These are phyloP conservation scores for Hypericum androsaemum DNA, from an alignment of 345 rosid species.

Conservation along the genomic window DNA sequence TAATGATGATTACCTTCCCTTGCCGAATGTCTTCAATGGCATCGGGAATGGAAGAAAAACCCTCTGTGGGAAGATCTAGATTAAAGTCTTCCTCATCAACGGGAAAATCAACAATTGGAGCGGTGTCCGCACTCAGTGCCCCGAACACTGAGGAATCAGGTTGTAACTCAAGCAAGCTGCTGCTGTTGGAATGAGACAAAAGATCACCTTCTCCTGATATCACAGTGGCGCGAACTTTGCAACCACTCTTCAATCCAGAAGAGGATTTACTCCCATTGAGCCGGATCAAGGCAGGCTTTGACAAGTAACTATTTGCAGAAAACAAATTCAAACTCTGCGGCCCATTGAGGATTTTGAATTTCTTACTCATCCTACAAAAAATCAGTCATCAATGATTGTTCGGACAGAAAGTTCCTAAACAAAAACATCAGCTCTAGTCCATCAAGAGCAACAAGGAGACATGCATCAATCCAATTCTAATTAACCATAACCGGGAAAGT, in stretches of 20 bases:
- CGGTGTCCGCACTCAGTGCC: conserved; percentile 34
- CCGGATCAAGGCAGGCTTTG: conserved; percentile 1
- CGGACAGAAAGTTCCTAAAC: not conserved
- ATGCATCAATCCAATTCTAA: not conserved
- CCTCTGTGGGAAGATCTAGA: conserved; percentile 50
- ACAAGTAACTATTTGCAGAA: conserved; percentile 14
- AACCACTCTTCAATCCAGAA: conserved; percentile 19
- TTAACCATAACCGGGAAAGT: too few species aligned
- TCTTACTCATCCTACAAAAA: not conserved
- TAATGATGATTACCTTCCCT: conserved; percentile 42
- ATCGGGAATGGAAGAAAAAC: conserved; percentile 57
- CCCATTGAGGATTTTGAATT: conserved; percentile 2
- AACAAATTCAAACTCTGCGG: conserved; percentile 13
- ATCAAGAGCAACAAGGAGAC: not conserved
- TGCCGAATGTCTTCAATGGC: conserved; percentile 69
- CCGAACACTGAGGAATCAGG: conserved; percentile 29
- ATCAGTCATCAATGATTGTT: not conserved
- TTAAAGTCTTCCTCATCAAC: conserved; percentile 47
- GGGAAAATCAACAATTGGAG: conserved; percentile 23
- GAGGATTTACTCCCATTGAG: conserved; percentile 12
- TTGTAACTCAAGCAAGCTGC: conserved; percentile 26
- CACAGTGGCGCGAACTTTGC: conserved; percentile 30
- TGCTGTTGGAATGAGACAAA: conserved; percentile 29
- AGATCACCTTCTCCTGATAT: conserved; percentile 44
- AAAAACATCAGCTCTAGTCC: not conserved